Percentiles rank a stretch among this genome's conserved stretches.
These are phyloP conservation scores for Rhizopogon roseolus DNA, from an alignment of 768 basidiomycete species.

Conservation along the genomic window DNA sequence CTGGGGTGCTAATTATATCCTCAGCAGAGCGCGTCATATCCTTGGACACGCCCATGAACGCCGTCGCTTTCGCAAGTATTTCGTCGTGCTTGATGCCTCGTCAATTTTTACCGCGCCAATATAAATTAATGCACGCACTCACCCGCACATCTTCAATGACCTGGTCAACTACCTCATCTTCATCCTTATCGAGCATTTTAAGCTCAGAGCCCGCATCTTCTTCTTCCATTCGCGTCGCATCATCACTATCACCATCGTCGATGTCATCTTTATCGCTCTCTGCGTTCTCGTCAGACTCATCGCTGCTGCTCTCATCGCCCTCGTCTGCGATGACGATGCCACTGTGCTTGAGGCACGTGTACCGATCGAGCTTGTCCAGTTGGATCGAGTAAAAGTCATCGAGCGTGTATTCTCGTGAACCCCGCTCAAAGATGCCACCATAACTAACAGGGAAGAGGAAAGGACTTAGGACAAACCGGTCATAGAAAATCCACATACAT, in stretches of 20 bases:
- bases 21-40: constrained; percentile 52
- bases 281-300: constrained; percentile 56
- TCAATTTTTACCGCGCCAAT: background rate
- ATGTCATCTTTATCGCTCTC: constrained; percentile 50
- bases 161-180: constrained; percentile 15
- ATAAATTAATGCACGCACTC: constrained; percentile 12
- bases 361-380: constrained; percentile 82
- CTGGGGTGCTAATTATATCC: constrained; percentile 72
- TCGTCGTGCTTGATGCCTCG: constrained; percentile 22
- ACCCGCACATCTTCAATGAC: constrained; percentile 5
- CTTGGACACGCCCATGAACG: constrained; percentile 63
- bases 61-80: constrained; percentile 38
- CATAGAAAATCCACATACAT: constrained; percentile 46
- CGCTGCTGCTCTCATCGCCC: constrained; percentile 57
- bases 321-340: constrained; percentile 57
- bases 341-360: constrained; percentile 65
- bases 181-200: background rate
- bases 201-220: constrained; percentile 1
- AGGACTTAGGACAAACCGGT: background rate
- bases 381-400: constrained; percentile 83
- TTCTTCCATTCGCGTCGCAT: constrained; percentile 17
- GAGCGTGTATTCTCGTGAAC: constrained; percentile 79
- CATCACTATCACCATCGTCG: constrained; percentile 36
- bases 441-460: constrained; percentile 44
- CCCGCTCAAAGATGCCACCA: constrained; percentile 84